A percentile compares a stretch with the other conserved stretches of the same genome.
phyloP scores from a whole-genome alignment of 208 protist species.

The Kentomonas sorsogonicus region DNA sequence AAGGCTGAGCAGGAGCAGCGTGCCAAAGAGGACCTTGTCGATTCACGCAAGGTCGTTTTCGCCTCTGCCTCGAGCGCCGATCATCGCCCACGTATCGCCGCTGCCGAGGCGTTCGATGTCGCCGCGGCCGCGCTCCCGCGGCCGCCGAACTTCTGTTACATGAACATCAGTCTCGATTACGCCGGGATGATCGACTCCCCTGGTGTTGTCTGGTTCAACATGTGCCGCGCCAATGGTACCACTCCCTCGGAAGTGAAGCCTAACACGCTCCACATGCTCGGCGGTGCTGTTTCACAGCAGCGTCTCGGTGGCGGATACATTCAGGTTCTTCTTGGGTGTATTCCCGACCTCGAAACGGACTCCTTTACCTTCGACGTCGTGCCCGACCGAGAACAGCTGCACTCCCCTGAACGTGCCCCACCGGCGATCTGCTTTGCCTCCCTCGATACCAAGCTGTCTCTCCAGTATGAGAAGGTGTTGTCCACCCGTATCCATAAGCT shows the following conservation, averaged over 20 bases:
- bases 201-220: conserved; percentile 81
- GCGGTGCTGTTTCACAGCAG: conserved; percentile 71
- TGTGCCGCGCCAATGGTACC: conserved; percentile 63
- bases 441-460: conserved; percentile 55
- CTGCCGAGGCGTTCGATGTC: conserved; percentile 81
- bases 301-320: conserved; percentile 77
- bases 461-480: conserved; percentile 74
- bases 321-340: conserved; percentile 73
- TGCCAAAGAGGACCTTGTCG: conserved; percentile 41
- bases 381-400: conserved; percentile 54
- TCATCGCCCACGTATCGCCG: conserved; percentile 73
- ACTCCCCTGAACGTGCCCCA: conserved; percentile 23
- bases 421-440: conserved; percentile 55
- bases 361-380: conserved; percentile 82
- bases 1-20: conserved; percentile 45
- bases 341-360: conserved; percentile 71
- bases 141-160: conserved; percentile 81
- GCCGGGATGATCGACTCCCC: conserved; percentile 76
- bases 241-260: conserved; percentile 65
- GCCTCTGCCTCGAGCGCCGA: conserved; percentile 65
- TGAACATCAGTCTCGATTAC: conserved; percentile 77
- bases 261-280: conserved; percentile 70
- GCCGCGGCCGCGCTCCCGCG: conserved; percentile 69
- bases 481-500: conserved; percentile 50
- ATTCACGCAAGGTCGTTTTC: conserved; percentile 71